phyloP scores from a whole-genome alignment of 2,329 filamentous ascomycete genomes.

The Mycosphaerella sp. region DNA sequence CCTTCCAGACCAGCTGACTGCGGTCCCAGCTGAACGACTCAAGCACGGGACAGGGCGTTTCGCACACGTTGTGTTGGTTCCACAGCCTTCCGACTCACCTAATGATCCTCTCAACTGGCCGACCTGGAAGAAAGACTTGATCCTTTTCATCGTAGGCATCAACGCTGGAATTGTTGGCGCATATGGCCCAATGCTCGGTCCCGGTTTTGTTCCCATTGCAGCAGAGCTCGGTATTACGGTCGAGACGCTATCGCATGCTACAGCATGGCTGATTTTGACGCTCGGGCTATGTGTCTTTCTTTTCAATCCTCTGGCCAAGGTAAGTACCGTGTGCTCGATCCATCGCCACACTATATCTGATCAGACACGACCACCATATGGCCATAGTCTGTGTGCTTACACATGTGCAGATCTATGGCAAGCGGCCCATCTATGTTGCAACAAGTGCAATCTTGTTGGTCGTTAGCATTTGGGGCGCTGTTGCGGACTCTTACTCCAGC shows the following conservation, averaged over 20 bases:
- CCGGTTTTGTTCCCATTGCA: constrained; percentile 46
- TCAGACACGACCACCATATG: no score
- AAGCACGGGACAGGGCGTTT: constrained; percentile 32
- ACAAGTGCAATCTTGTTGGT: constrained; percentile 45
- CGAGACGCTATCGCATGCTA: constrained; percentile 42
- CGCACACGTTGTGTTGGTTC: constrained; percentile 31
- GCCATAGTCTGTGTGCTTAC: no score
- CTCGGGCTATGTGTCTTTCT: constrained; percentile 47
- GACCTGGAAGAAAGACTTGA: constrained; percentile 43
- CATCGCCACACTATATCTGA: no score
- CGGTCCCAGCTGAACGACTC: constrained; percentile 37
- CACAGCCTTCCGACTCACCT: constrained; percentile 46
- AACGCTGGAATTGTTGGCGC: constrained; percentile 46
- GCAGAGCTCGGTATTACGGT: constrained; percentile 41
- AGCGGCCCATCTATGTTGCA: constrained; percentile 45
- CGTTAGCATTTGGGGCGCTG: constrained; percentile 44
- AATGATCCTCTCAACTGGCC: constrained; percentile 48
- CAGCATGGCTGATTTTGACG: constrained; percentile 46
- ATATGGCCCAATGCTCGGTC: constrained; percentile 48
- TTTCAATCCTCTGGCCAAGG: constrained; percentile 46
- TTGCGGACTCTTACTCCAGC: constrained; percentile 40
- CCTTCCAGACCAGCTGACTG: constrained; percentile 42
- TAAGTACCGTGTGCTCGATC: no score
- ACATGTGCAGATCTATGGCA: constrained; percentile 38
- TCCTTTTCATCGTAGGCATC: constrained; percentile 44